Evolutionary conservation across 805 yeast species (phyloP), one percentile per base, ranked within the genome.

Genomic region (Metschnikowia lochheadii): DNA sequence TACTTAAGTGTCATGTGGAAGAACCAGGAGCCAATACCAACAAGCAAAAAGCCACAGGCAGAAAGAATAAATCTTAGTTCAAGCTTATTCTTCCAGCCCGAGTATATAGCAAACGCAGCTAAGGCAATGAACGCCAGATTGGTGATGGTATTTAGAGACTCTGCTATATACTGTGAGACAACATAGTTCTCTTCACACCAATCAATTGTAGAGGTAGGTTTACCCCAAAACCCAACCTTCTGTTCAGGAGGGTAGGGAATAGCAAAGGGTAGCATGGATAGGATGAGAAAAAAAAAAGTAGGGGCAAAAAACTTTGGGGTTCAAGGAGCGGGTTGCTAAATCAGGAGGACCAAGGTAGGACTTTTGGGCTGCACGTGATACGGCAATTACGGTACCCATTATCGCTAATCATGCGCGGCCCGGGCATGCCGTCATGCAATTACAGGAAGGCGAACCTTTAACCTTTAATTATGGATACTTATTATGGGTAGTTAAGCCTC

Each of bases 141-240:
- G 40, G 99, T 89, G 26, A 83, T 60, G 2, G 97, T 88, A 64
- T 94, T 94, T 52, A 92, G 78, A 50, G 89, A 86, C 66, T 94
- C 99, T 3, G 98, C 97, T 48, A 94, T 77, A 62, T 87, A 94
- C 11, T 79, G 79, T 11, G 92, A 79, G 1, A 91, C 87, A 10
- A 90, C 92, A 64, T 92, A 92, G 71, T 92, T 92, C 67, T 94
- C 98, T 63, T 92, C 99, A 69, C 99, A 92, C 98, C 98, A 92
- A 63, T 92, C 99, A 36, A 94, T 94, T n/a, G 98, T 91, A 36
- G 96, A 81, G 0, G 98, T 90, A 2, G 87, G 87, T 5, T 74
- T 70, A 0, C 94, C 94, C 96, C 96, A 89, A 64, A 67, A 83
- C 0, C 90, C 91, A 14, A 67, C 50, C n/a, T 63, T 56, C 39